Evolutionary conservation across 2,329 filamentous ascomycete species (phyloP), one percentile per base, ranked within the genome.

Genomic region (Furcasterigmium furcatum): DNA sequence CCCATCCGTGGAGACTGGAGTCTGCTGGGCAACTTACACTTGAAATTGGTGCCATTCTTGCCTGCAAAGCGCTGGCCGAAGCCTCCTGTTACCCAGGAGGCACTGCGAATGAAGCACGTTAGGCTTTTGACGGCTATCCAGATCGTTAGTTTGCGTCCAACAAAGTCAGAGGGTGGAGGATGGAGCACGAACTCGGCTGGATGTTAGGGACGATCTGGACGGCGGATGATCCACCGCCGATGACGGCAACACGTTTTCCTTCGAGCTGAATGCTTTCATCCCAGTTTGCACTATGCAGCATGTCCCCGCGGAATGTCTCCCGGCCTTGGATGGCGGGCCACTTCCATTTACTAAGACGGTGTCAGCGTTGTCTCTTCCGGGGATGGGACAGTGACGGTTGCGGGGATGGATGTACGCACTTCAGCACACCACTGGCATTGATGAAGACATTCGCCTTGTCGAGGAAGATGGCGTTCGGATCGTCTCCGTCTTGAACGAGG

Each of bases 11-110:
- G n/a, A n/a, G n/a, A n/a, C n/a, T n/a, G n/a, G n/a, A n/a, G n/a
- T n/a, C n/a, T n/a, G n/a, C n/a, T n/a, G n/a, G n/a, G n/a, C n/a
- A n/a, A 52, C 59, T 47, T 49, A 70, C 61, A 76, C 43, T 59
- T 58, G 50, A 75, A 76, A 53, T 76, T 77, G 19, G 65, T 59
- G 3, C 73, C 71, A 25, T 71, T 64, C 46, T 65, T 66, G 9
- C 65, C 69, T 5, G 74, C 71, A 62, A 69, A 73, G 5, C 63
- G 64, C 40, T 72, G 70, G 0, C 64, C 72, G 46, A 74, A 74
- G 16, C 69, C 71, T 1, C 70, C 66, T 1, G 71, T 74, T 21
- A 76, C 70, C 71, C 71, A 75, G 22, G 70, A 67, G 0, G 71
- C 68, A 8, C 61, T 67, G 9, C 71, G 57, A 5, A 73, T 60